A percentile compares a stretch with the other conserved stretches of the same genome.
phyloP scores from a whole-genome alignment of 306 rosid genomes.

The Ammopiptanthus mongolicus region DNA sequence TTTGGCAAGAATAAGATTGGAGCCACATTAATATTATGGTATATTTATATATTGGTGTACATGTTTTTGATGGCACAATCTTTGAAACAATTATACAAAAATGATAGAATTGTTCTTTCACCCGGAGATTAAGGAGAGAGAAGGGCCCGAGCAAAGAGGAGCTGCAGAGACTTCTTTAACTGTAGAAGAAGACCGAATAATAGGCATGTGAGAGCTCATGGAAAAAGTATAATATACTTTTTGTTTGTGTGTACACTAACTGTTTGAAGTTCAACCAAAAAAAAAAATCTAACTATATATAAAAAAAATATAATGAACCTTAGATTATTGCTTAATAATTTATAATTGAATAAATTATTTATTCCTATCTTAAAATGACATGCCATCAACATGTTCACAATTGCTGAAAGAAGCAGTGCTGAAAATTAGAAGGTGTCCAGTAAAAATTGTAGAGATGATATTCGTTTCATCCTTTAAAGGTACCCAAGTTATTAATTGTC shows the following conservation, averaged over 20 bases:
- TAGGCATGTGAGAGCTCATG: not conserved
- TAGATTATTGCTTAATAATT: too few relatives aligned
- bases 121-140: not conserved
- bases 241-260: not conserved
- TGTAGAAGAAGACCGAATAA: conserved; percentile 1
- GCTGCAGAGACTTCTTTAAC: not conserved
- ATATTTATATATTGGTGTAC: too few relatives aligned
- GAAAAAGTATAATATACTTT: not conserved
- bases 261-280: not conserved
- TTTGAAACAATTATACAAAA: not conserved
- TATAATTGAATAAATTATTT: too few relatives aligned
- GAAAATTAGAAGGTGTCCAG: not conserved
- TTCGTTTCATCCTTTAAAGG: not conserved
- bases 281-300: not conserved
- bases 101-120: not conserved
- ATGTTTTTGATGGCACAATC: not conserved
- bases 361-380: not conserved
- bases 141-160: not conserved
- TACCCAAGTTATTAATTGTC: not conserved
- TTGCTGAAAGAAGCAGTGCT: not conserved
- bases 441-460: not conserved
- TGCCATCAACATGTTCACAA: not conserved
- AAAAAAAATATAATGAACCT: too few relatives aligned
- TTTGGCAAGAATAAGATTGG: too few relatives aligned
- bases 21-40: too few relatives aligned